Evolutionary conservation across 164 flowering plant genomes (phyloP).

Genomic region (Vitis riparia): DNA sequence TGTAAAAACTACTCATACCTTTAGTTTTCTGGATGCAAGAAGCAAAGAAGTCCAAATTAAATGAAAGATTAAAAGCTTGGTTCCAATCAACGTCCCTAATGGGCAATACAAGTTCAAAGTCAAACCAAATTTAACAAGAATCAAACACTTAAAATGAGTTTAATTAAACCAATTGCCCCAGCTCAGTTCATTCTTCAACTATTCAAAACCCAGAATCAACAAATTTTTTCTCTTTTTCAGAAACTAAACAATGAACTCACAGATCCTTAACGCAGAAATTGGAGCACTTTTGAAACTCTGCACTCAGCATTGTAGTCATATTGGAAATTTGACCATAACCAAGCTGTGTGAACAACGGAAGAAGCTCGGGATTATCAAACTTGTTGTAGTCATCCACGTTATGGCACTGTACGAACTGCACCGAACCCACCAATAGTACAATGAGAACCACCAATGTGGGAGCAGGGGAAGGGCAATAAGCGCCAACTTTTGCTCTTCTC

Average conservation of each 20-base stretch:
- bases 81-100: constrained; percentile 68
- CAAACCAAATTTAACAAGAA: not conserved
- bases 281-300: constrained; percentile 17
- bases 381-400: constrained; percentile 14
- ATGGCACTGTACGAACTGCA: constrained; percentile 23
- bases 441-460: constrained; percentile 2
- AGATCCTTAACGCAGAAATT: constrained; percentile 39
- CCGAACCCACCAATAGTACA: constrained; percentile 4
- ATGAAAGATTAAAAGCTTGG: constrained; percentile 50
- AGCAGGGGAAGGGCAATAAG: not conserved
- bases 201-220: not conserved
- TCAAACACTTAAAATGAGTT: not conserved
- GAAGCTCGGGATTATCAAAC: constrained; percentile 30
- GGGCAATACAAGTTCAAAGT: not conserved
- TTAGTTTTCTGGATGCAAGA: constrained; percentile 44
- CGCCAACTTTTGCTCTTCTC: not conserved
- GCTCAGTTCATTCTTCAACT: not conserved
- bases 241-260: constrained; percentile 26
- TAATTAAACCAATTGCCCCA: not conserved
- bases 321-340: constrained; percentile 29
- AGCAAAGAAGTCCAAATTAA: constrained; percentile 50
- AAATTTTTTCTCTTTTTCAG: constrained; percentile 1
- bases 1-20: constrained; percentile 27
- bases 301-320: constrained; percentile 19
- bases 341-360: constrained; percentile 24